Evolutionary conservation across 1,284 basidiomycete species (phyloP), one percentile per base, ranked within the genome.

Genomic region (Cronartium quercuum): DNA sequence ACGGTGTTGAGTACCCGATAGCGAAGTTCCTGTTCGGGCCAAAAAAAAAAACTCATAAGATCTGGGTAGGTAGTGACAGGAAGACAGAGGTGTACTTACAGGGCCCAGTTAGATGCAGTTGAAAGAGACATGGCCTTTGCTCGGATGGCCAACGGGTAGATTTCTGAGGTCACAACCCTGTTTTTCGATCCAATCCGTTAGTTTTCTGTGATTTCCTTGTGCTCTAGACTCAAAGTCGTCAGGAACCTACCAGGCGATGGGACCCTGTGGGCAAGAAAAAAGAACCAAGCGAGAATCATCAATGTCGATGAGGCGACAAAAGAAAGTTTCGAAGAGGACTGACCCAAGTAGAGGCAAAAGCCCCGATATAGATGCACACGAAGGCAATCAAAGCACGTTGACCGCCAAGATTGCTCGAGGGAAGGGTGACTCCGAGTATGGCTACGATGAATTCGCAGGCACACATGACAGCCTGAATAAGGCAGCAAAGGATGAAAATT

Each of bases 121-220:
- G 88, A 87, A 78, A 91, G 84, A 2, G 89, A 89, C 86, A 91
- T 88, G 57, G 86, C 88, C 84, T 91, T 91, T 66, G 89, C 88
- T 79, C 90, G 89, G 79, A 90, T 84, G 79, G 87, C 85, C 64
- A 89, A 78, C 1, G 80, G 80, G 71, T 78, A 77, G 64, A 90
- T 88, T 83, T 90, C 88, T 79, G 88, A 87, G 62, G 86, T 87
- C 80, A 91, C 84, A 78, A 91, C 88, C 89, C 89, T 91, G 1
- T 88, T n/a, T n/a, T n/a, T n/a, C 18, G 29, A n/a, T 21, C 73
- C 15, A 38, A 55, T 47, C 3, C 6, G 42, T 61, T 2, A 40
- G 21, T 6, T 74, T 69, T n/a, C 24, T 1, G 18, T 10, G 6
- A 37, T 15, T 12, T n/a, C n/a, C 51, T 55, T 55, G n/a, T n/a